Percentiles rank a stretch among this genome's conserved stretches.
These are phyloP conservation scores for Phialophora expanda DNA, from an alignment of 2,329 filamentous ascomycete genomes.

Conservation along the genomic window DNA sequence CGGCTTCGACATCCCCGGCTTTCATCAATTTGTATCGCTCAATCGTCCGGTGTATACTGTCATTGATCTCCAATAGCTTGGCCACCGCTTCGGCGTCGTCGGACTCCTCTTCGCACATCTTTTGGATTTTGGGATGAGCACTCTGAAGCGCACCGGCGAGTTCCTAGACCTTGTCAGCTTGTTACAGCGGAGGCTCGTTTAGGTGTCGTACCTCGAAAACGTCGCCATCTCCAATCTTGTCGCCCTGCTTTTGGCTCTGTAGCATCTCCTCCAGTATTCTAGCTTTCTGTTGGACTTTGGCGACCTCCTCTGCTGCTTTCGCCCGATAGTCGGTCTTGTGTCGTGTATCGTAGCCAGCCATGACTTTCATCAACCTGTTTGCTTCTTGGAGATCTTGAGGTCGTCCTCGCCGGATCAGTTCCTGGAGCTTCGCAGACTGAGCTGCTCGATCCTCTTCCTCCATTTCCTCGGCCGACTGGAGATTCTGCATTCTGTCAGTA, in stretches of 20 bases:
- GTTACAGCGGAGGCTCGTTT: slow-evolving; percentile 5
- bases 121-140: slow-evolving; percentile 97
- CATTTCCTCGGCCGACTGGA: slow-evolving; percentile 98
- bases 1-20: slow-evolving; percentile 86
- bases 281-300: slow-evolving; percentile 94
- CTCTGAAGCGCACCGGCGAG: slow-evolving; percentile 86
- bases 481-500: slow-evolving; percentile 65
- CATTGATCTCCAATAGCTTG: slow-evolving; percentile 95
- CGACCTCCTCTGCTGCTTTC: slow-evolving; percentile 94
- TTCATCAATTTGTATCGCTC: slow-evolving; percentile 95
- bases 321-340: slow-evolving; percentile 97
- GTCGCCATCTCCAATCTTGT: slow-evolving; percentile 73
- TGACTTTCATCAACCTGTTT: slow-evolving; percentile 97
- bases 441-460: slow-evolving; percentile 94
- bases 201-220: slow-evolving; percentile 65
- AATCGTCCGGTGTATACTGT: slow-evolving; percentile 96
- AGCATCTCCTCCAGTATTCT: slow-evolving; percentile 90
- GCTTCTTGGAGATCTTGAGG: slow-evolving; percentile 96
- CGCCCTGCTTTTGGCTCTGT: slow-evolving; percentile 79
- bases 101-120: slow-evolving; percentile 98
- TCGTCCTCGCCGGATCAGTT: slow-evolving; percentile 88
- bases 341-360: slow-evolving; percentile 95
- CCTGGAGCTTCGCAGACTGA: slow-evolving; percentile 97
- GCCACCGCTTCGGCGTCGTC: slow-evolving; percentile 95
- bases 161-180: slow-evolving; percentile 60